phyloP scores from a whole-genome alignment of 352 stramenopile species.

The Globisporangium yorkense region DNA sequence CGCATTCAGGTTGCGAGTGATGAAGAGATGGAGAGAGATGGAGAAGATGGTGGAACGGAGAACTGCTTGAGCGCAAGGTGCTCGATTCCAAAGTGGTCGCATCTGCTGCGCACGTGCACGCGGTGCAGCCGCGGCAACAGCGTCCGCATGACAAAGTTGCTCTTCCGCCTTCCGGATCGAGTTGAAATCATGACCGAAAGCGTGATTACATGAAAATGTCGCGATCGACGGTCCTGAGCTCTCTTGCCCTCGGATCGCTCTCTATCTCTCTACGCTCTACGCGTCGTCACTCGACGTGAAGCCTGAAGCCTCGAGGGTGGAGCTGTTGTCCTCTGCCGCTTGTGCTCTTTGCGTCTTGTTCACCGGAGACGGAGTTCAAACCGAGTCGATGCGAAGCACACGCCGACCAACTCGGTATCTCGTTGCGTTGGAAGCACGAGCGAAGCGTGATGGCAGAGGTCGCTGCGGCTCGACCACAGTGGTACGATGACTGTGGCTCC shows the following conservation, averaged over 20 bases:
- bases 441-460: no score
- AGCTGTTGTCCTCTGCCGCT: neutral
- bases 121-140: neutral
- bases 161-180: no score
- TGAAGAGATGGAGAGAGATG: neutral
- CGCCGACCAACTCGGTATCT: no score
- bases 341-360: neutral
- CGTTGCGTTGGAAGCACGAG: no score
- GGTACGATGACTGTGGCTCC: no score
- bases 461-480: no score
- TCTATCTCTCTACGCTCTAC: no score
- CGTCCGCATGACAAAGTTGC: neutral
- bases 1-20: slow-evolving; percentile 25
- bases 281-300: no score
- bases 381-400: no score
- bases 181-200: neutral
- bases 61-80: neutral
- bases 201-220: neutral
- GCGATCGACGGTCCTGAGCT: neutral
- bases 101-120: neutral
- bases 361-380: no score
- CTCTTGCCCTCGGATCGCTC: no score
- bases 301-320: neutral
- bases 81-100: neutral
- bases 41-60: no score